A percentile compares a stretch with the other conserved stretches of the same genome.
Conservation (phyloP, 2,329 filamentous ascomycete species). For the Fusarium sp. region DNA sequence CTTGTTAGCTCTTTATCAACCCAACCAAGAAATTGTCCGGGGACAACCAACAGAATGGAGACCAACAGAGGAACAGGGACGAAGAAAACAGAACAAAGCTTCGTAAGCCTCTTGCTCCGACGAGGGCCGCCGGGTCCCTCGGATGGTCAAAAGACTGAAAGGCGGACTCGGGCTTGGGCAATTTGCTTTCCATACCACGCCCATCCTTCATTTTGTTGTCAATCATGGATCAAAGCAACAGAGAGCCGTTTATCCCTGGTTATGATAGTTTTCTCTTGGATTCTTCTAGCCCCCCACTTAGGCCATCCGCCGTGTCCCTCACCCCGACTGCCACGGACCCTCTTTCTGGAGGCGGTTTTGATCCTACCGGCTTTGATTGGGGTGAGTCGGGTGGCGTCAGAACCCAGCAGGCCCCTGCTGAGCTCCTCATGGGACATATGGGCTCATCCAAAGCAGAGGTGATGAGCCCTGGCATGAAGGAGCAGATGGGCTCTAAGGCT, state of each 20-base stretch:
- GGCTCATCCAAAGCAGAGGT: neutral
- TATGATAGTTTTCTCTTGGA: neutral
- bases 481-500: neutral
- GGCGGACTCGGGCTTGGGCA: neutral
- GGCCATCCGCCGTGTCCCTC: neutral
- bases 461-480: neutral
- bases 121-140: neutral
- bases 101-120: neutral
- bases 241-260: neutral
- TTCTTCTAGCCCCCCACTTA: neutral
- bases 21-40: neutral
- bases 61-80: neutral
- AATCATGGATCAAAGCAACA: neutral
- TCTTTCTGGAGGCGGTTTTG: neutral
- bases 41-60: neutral
- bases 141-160: neutral
- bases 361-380: neutral
- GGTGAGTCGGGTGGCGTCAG: neutral
- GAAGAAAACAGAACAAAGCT: neutral
- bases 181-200: neutral
- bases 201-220: neutral
- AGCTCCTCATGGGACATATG: neutral
- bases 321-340: neutral
- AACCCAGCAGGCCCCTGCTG: neutral
- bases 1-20: neutral